Percentiles rank a stretch among this genome's conserved stretches.
phyloP scores from a whole-genome alignment of 2,329 filamentous ascomycete genomes.

The Graphiopsis chlorocephala region DNA sequence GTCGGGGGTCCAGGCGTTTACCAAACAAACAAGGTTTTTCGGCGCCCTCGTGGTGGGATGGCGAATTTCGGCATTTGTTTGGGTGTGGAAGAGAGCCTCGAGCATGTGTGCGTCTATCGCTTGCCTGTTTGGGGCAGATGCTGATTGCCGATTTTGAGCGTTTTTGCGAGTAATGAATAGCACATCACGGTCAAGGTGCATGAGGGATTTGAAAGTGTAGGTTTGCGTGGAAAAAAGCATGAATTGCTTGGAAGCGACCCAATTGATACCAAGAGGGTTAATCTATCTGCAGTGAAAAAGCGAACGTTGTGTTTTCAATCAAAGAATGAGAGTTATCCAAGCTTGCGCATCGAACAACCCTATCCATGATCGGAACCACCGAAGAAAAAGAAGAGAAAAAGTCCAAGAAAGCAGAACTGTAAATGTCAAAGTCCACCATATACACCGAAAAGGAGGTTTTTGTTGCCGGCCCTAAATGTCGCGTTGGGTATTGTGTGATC shows the following conservation, averaged over 20 bases:
- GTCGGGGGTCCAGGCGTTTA: not conserved
- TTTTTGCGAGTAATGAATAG: not conserved
- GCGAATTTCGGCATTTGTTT: not conserved
- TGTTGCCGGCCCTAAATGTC: conserved; percentile 3
- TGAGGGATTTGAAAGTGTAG: not conserved
- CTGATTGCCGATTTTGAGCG: not conserved
- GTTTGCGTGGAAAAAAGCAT: not conserved
- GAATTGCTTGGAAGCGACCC: not conserved
- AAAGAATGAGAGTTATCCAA: not conserved
- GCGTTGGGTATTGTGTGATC: conserved; percentile 9
- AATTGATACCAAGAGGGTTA: not conserved
- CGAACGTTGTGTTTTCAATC: not conserved
- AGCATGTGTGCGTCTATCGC: not conserved
- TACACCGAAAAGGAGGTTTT: not conserved
- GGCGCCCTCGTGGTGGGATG: not conserved
- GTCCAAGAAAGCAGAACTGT: not conserved
- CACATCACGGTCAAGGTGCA: not conserved
- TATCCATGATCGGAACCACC: not conserved
- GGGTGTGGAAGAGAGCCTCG: not conserved
- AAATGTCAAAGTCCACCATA: not conserved
- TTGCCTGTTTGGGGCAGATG: not conserved
- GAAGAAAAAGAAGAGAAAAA: not conserved
- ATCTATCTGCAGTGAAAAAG: not conserved
- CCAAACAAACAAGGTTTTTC: not conserved
- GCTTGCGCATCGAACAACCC: not conserved